Base-by-base conservation (phyloP, 78 protist species). In the Dictyostelium firmibasis region DNA sequence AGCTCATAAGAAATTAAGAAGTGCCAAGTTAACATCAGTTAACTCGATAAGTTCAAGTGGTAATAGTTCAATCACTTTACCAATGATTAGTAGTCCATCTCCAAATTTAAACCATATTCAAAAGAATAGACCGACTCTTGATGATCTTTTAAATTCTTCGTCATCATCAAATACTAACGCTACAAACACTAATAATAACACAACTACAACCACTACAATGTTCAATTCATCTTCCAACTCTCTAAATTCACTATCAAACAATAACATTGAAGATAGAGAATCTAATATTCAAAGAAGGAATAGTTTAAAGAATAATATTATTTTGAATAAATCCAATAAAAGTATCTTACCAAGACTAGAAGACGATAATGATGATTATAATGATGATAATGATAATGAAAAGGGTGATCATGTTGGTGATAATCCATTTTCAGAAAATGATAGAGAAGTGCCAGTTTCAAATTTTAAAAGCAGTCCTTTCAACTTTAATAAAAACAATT, bases 401-500 rank as follows among this genome's bases (percentile, higher is more conserved):
- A n/a, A n/a, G n/a, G 43, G 2, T 38, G 91, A 85, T 35, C 23
- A 53, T 16, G 64, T 5, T 53, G 10, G 44, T 10, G 43, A 72
- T 31, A 4, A 44, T 44, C 53, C 6, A 44, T 44, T 44, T 44
- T 8, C 10, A 44, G 92, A 85, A 9, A 47, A 53, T 67, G 92
- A 85, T 18, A 70, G 92, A 33, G 92, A 86, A 62, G 92, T 86
- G 0, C 92, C 92, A 2, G 2, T 13, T 20, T 36, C 50, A 0
- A 23, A 60, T 23, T 6, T 18, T 23, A 23, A 18, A 23, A 60
- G 25, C 16, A 20, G 69, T 60, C 2, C 69, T 6, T 23, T 20
- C 69, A 57, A 4, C 0, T 4, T 60, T 23, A 60, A 60, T n/a
- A 60, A 60, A 18, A 60, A 6, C 69, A 60, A 44, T 7, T 9